Percentiles rank a stretch among this genome's conserved stretches.
These are phyloP conservation scores for Oryza meyeriana DNA, from an alignment of 176 grass and related monocot species.

Conservation along the genomic window DNA sequence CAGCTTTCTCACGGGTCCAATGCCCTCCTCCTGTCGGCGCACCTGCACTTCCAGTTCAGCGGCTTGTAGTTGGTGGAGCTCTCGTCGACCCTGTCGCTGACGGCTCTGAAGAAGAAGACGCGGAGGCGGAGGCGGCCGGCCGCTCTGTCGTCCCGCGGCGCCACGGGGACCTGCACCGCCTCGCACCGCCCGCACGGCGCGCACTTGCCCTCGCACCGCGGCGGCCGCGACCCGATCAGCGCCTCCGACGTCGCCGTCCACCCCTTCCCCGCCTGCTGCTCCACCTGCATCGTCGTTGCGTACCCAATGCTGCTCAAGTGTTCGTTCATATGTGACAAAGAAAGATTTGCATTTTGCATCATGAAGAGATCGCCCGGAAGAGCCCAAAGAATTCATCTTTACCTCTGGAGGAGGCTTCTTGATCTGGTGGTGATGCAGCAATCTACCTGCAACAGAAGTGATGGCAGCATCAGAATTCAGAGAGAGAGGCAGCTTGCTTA, in stretches of 20 bases:
- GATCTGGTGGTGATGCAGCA: conserved; percentile 20
- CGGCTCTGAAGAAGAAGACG: background rate
- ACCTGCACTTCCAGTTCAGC: conserved; percentile 80
- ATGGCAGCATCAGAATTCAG: background rate
- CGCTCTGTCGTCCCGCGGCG: conserved; percentile 25
- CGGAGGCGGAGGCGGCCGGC: background rate
- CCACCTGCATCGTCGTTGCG: background rate
- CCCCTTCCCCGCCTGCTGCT: background rate
- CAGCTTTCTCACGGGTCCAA: conserved; percentile 44
- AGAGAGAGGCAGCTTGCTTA: background rate
- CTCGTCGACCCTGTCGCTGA: conserved; percentile 26
- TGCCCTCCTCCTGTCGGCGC: conserved; percentile 39
- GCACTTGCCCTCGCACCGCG: conserved; percentile 68
- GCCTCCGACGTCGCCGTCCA: conserved; percentile 8
- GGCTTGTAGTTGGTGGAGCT: conserved; percentile 74
- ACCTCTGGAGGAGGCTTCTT: conserved; percentile 24
- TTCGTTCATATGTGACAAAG: background rate
- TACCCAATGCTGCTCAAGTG: background rate
- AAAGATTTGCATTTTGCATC: background rate
- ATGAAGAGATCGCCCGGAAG: background rate
- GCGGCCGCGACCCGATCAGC: conserved; percentile 68
- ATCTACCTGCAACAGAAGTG: conserved; percentile 34
- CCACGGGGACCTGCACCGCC: conserved; percentile 72
- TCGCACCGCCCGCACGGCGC: conserved; percentile 56
- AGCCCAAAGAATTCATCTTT: background rate